Evolutionary conservation across 1,284 basidiomycete species (phyloP), one percentile per base, ranked within the genome.

Genomic region (Sporisorium sorghi): DNA sequence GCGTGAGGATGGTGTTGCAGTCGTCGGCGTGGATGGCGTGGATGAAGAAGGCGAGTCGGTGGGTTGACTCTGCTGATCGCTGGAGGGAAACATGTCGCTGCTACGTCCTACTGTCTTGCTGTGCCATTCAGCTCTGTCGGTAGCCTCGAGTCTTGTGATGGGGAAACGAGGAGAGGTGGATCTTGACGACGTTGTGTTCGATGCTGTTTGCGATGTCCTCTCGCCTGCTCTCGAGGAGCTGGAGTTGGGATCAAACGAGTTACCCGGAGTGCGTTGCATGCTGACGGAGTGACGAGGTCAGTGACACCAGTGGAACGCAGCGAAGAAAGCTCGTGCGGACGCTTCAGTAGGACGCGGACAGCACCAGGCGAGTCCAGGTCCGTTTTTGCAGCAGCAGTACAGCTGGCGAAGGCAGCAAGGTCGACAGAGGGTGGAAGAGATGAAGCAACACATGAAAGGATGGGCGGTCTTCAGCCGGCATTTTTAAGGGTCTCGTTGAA

Each of bases 81-180:
- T 21, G 14, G 23, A 5, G 4, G 26, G 39, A 2, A n/a, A 6
- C 26, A 35, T 3, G 26, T 30, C 42, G 17, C 48, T 55, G n/a
- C 30, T 66, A 11, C 52, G 57, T 12, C 47, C 57, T 43, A 60
- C 19, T 42, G 48, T 56, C 21, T 47, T 46, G 48, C 47, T 55
- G 9, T 59, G 52, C 63, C 57, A 66, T 32, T 66, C 63, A 46
- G 52, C 57, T 42, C 63, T 28, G 42, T 66, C 57, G 5, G 55
- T 44, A 2, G 53, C 57, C 15, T 59, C 63, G 14, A 66, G 47
- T 9, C 63, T 19, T 3, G 63, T 42, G 42, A 60, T 67, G 14
- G 64, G 64, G n/a, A 60, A 60, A 9, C 64, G 53, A 17, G 64
- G 43, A 8, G 58, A 60, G 5, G 62, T 58, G 37, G 50, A 53